Conservation (phyloP, 2,329 filamentous ascomycete species). For the Pseudofabraea citricarpa region DNA sequence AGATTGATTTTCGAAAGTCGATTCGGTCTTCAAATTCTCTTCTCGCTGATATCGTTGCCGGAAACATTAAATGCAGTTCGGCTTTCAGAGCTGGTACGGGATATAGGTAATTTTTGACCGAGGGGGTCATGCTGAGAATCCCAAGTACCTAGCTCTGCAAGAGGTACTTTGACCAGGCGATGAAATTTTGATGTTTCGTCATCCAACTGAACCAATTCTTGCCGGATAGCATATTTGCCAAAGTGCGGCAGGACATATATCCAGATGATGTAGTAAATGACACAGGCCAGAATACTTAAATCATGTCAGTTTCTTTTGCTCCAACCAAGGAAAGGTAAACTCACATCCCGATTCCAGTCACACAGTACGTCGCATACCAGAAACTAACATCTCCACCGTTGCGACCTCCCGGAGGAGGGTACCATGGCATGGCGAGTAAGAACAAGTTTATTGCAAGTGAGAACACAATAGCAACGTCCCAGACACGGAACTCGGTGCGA, state of each 20-base stretch:
- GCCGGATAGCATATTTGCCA: constrained; percentile 48
- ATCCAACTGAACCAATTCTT: constrained; percentile 47
- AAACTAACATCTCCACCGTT: constrained; percentile 64
- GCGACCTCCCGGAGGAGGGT: constrained; percentile 55
- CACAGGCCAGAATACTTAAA: not conserved
- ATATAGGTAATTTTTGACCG: too few species aligned
- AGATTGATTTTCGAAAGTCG: too few species aligned
- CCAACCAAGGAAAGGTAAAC: constrained; percentile 24
- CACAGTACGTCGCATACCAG: constrained; percentile 68
- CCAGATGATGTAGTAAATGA: constrained; percentile 45
- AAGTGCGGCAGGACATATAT: constrained; percentile 49
- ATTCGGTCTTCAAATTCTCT: too few species aligned
- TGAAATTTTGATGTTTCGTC: constrained; percentile 40
- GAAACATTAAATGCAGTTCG: too few species aligned
- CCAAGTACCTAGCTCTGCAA: constrained; percentile 47
- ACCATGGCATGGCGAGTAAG: constrained; percentile 67
- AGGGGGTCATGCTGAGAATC: constrained; percentile 55
- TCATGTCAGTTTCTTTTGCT: not conserved
- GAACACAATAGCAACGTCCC: constrained; percentile 54
- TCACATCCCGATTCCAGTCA: constrained; percentile 60
- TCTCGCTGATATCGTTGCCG: too few species aligned
- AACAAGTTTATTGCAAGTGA: constrained; percentile 55
- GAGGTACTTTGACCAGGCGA: constrained; percentile 47
- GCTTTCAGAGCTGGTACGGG: too few species aligned
- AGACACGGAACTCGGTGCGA: constrained; percentile 53